Evolutionary conservation across 495 filamentous ascomycete genomes (phyloP).

Genomic region (Trichoderma orchidacearum): DNA sequence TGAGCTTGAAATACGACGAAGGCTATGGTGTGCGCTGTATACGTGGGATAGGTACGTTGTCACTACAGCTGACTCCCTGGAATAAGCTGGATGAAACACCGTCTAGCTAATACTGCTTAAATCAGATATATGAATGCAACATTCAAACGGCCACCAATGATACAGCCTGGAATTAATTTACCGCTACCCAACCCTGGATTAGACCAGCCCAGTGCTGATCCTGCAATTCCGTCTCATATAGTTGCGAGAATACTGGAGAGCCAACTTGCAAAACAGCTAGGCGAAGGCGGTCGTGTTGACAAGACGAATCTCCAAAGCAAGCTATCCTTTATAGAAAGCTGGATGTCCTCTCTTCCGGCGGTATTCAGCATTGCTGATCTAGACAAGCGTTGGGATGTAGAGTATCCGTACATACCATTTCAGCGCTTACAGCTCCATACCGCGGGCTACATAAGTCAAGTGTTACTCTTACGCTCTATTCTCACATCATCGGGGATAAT

Average conservation of each 20-base stretch:
- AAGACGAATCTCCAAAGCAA: not conserved
- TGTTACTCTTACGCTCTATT: not conserved
- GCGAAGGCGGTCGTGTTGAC: not conserved
- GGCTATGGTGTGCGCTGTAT: constrained; percentile 26
- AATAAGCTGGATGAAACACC: not conserved
- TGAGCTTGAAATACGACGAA: constrained; percentile 27
- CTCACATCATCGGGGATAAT: not conserved
- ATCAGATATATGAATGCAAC: not conserved
- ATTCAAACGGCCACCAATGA: not conserved
- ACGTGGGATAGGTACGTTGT: constrained; percentile 23
- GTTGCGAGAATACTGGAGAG: not conserved
- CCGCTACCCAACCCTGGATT: not conserved
- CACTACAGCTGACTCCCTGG: not conserved
- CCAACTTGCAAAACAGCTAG: not conserved
- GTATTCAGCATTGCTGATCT: not conserved
- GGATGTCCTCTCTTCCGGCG: not conserved
- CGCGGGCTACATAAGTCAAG: not conserved
- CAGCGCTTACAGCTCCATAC: not conserved
- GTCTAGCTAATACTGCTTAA: not conserved
- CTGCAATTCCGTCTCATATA: not conserved
- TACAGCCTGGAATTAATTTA: not conserved
- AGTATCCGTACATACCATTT: not conserved
- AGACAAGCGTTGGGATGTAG: not conserved
- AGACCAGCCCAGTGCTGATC: not conserved
- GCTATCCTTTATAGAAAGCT: not conserved